Conservation (phyloP, 352 stramenopile species). For the Phytophthora boehmeriae region DNA sequence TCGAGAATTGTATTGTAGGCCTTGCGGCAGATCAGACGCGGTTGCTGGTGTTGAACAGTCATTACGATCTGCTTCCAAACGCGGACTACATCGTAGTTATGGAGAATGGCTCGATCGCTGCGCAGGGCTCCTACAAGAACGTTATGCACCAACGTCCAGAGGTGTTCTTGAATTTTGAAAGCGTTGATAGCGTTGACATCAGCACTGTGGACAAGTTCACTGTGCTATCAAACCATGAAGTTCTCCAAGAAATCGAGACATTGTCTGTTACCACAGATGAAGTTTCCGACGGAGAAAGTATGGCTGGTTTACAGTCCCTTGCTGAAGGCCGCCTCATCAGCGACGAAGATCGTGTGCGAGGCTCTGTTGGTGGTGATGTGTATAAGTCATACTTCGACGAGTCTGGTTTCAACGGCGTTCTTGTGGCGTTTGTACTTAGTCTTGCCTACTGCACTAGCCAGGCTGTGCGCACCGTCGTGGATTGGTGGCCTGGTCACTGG, state of each 20-base stretch:
- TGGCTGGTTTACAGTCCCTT: background rate
- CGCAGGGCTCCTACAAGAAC: conserved; percentile 73
- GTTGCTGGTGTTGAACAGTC: conserved; percentile 92
- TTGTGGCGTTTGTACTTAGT: conserved; percentile 10
- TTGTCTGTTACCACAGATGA: conserved; percentile 14
- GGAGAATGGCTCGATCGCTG: conserved; percentile 67
- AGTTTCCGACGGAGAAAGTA: background rate
- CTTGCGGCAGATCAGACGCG: conserved; percentile 74
- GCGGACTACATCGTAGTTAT: conserved; percentile 67
- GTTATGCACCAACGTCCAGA: conserved; percentile 46
- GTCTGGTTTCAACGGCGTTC: conserved; percentile 26
- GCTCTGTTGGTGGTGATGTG: conserved; percentile 28
- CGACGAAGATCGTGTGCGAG: conserved; percentile 33
- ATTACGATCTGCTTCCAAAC: conserved; percentile 87
- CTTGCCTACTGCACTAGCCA: conserved; percentile 15
- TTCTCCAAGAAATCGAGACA: background rate
- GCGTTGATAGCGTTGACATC: background rate
- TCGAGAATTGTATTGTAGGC: conserved; percentile 84
- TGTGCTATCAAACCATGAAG: background rate
- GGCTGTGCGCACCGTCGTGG: conserved; percentile 7
- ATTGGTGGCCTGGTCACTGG: conserved; percentile 33
- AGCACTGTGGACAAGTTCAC: background rate
- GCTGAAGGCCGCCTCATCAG: background rate
- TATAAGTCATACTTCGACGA: conserved; percentile 42
- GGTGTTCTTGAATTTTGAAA: conserved; percentile 10